Evolutionary conservation across 2,329 filamentous ascomycete species (phyloP).

Genomic region (Phoma sp.): DNA sequence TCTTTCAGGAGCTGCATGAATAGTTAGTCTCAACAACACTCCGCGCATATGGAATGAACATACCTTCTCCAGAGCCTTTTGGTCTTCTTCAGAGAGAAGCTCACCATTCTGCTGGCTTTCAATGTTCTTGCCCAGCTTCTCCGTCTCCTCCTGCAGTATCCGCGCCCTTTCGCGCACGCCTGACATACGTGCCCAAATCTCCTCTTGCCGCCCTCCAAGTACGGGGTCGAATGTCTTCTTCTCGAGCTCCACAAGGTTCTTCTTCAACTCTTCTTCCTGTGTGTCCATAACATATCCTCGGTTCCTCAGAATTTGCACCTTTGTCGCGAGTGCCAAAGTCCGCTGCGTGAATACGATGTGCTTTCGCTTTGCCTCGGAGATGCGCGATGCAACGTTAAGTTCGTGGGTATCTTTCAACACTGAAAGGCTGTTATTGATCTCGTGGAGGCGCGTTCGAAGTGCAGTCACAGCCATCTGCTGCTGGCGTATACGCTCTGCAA

Average conservation of each 20-base stretch:
- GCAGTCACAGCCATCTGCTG: constrained; percentile 74
- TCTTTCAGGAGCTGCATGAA: constrained; percentile 74
- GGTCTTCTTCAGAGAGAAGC: constrained; percentile 72
- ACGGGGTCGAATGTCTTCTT: constrained; percentile 76
- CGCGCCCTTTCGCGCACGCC: constrained; percentile 76
- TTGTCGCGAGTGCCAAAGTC: constrained; percentile 76
- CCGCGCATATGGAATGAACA: constrained; percentile 27
- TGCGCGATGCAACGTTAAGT: constrained; percentile 75
- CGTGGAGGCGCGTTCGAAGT: constrained; percentile 76
- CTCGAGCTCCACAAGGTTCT: constrained; percentile 73
- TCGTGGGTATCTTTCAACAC: constrained; percentile 79
- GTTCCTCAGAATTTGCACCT: constrained; percentile 81
- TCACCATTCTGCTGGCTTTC: constrained; percentile 55
- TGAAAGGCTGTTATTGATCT: constrained; percentile 78
- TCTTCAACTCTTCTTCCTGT: constrained; percentile 79
- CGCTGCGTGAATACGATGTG: constrained; percentile 77
- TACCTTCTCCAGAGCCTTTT: constrained; percentile 78
- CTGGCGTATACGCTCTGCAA: constrained; percentile 74
- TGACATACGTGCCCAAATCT: constrained; percentile 84
- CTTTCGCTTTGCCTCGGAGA: constrained; percentile 74
- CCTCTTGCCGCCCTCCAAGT: constrained; percentile 77
- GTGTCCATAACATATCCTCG: constrained; percentile 80
- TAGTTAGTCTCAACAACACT: background rate
- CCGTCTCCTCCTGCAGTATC: constrained; percentile 75
- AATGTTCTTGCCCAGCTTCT: constrained; percentile 64